Conservation (phyloP, 257 asterid species). For the Salvia hispanica region DNA sequence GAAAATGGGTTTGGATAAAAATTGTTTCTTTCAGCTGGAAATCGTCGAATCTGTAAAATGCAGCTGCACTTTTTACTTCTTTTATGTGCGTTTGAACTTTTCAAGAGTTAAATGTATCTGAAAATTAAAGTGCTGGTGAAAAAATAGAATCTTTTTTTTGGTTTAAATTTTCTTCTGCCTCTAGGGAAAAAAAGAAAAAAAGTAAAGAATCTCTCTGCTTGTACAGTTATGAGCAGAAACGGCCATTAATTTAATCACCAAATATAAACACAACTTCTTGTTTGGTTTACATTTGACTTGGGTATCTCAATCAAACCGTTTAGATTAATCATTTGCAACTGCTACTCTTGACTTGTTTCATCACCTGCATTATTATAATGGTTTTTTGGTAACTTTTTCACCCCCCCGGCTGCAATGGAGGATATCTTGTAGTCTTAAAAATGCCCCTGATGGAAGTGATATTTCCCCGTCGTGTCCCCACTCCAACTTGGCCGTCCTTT, state of each 20-base stretch:
- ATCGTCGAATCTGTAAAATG: conserved; percentile 17
- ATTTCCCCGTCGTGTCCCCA: conserved; percentile 26
- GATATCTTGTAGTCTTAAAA: no score
- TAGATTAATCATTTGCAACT: conserved; percentile 4
- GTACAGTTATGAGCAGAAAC: conserved; percentile 1
- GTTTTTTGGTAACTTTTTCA: conserved; percentile 15
- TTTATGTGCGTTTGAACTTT: not conserved
- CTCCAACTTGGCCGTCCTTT: no score
- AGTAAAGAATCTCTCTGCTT: not conserved
- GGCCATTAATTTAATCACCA: conserved; percentile 18
- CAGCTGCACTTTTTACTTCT: conserved; percentile 7
- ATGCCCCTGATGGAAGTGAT: conserved; percentile 21
- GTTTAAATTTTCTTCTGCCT: not conserved
- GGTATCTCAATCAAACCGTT: not conserved
- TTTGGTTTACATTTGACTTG: conserved; percentile 3
- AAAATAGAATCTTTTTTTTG: conserved; percentile 5
- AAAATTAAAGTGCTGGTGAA: not conserved
- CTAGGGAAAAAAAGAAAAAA: not conserved
- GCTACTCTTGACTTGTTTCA: conserved; percentile 20
- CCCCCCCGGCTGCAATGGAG: conserved; percentile 54
- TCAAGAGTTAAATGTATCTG: no score
- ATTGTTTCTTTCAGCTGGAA: not conserved
- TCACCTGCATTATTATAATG: conserved; percentile 18
- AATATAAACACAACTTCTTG: conserved; percentile 17
- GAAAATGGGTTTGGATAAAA: not conserved